phyloP scores from a whole-genome alignment of 2,329 filamentous ascomycete species.

The Fusarium camptoceras region DNA sequence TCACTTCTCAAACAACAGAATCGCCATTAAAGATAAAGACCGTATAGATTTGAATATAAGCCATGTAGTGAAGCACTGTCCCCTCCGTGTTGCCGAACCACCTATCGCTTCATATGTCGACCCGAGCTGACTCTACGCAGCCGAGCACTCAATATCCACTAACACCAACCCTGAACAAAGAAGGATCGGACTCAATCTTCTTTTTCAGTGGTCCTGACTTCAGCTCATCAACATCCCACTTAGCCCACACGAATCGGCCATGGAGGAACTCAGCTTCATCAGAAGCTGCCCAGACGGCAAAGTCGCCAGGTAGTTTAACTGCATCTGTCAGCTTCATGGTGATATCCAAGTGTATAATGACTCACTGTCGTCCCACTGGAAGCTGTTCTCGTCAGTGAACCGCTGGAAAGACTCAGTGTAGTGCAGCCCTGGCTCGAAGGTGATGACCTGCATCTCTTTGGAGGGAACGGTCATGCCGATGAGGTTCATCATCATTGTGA shows the following conservation, averaged over 20 bases:
- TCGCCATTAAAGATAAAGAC: fast-evolving
- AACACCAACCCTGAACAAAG: not conserved
- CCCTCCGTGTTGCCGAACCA: fast-evolving
- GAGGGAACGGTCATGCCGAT: slow-evolving; percentile 52
- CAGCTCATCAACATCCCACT: slow-evolving; percentile 19
- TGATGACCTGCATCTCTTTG: slow-evolving; percentile 45
- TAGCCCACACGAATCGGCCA: slow-evolving; percentile 13
- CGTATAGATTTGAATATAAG: not conserved
- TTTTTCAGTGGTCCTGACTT: slow-evolving; percentile 1
- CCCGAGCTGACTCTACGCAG: fast-evolving
- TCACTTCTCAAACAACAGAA: fast-evolving
- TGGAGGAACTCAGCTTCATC: slow-evolving; percentile 20
- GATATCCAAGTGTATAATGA: fast-evolving
- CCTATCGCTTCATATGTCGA: too few species aligned
- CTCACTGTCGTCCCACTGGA: slow-evolving; percentile 18
- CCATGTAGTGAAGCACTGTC: fast-evolving
- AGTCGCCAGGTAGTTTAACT: slow-evolving; percentile 13
- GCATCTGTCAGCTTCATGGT: fast-evolving
- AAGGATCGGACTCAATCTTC: not conserved
- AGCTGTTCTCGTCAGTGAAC: slow-evolving; percentile 3
- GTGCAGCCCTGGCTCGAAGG: slow-evolving; percentile 27
- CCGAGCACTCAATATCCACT: not conserved
- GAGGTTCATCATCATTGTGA: slow-evolving; percentile 52
- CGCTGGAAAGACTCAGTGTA: slow-evolving; percentile 9
- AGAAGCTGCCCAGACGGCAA: slow-evolving; percentile 26